A percentile compares a stretch with the other conserved stretches of the same genome.
These are phyloP conservation scores for Trametes sp. DNA, from an alignment of 1,284 basidiomycete genomes.

Conservation along the genomic window DNA sequence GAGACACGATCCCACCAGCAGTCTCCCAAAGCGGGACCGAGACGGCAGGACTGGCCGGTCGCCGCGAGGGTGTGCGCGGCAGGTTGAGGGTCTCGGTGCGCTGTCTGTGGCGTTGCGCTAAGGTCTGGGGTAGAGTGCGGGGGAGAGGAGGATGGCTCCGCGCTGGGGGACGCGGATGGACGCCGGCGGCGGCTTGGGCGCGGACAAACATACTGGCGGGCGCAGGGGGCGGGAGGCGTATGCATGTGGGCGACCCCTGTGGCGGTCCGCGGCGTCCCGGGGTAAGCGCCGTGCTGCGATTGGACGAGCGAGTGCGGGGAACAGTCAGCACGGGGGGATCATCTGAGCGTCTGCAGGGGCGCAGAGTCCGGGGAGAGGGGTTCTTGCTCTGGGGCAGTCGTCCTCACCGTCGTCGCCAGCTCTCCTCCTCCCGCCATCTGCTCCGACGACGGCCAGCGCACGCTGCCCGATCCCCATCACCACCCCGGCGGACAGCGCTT, in stretches of 20 bases:
- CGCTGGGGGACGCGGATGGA: neutral
- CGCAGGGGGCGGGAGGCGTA: constrained; percentile 5
- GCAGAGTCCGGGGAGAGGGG: constrained; percentile 20
- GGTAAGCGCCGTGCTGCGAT: constrained; percentile 13
- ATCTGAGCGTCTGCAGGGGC: constrained; percentile 11
- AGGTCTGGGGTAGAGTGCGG: constrained; percentile 8
- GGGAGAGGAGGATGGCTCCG: neutral
- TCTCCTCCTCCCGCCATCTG: constrained; percentile 8
- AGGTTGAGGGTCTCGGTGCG: too few relatives aligned
- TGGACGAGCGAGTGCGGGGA: constrained; percentile 8
- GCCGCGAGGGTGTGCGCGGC: neutral
- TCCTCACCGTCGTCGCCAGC: constrained; percentile 6
- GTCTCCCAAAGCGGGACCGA: constrained; percentile 29
- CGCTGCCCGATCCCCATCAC: constrained; percentile 7
- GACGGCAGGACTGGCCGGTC: constrained; percentile 10
- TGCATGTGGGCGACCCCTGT: constrained; percentile 7
- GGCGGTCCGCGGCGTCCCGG: constrained; percentile 10
- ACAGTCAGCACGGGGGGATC: constrained; percentile 24
- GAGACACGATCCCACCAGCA: neutral
- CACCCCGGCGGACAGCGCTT: constrained; percentile 3
- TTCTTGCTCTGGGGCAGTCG: neutral
- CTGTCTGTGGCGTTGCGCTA: constrained; percentile 13
- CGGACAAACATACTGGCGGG: neutral
- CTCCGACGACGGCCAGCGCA: neutral
- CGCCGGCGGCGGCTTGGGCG: neutral